phyloP scores from a whole-genome alignment of 257 asterid species.

The Solanum ossicruentum region DNA sequence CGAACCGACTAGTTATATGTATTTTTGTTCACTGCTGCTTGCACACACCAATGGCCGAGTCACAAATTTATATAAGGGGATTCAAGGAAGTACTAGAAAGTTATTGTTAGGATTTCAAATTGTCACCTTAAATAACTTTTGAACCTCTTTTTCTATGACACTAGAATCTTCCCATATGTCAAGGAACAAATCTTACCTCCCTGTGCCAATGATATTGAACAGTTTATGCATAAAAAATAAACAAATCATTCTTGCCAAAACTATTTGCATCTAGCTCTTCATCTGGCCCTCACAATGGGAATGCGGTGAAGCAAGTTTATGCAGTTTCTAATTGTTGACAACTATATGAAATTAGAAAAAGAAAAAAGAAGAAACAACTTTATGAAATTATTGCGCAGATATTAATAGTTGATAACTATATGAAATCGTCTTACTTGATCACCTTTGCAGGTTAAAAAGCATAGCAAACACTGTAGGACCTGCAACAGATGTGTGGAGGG shows the following conservation, averaged over 20 bases:
- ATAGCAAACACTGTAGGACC: conserved; percentile 95
- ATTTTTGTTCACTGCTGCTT: background rate
- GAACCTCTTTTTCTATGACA: background rate
- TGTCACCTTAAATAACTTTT: background rate
- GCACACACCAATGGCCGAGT: background rate
- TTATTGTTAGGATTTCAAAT: background rate
- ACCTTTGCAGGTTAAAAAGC: conserved; percentile 62
- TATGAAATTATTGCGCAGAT: background rate
- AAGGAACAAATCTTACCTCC: background rate
- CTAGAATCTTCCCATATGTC: background rate
- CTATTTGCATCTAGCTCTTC: background rate
- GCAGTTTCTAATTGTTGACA: background rate
- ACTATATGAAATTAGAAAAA: background rate
- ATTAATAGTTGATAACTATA: background rate
- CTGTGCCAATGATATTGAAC: background rate
- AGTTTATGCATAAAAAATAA: background rate
- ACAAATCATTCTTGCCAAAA: background rate
- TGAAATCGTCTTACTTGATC: background rate
- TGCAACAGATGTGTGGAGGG: conserved; percentile 97
- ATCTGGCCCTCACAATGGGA: background rate
- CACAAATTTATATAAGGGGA: background rate
- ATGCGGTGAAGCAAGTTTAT: background rate
- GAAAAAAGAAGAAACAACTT: background rate
- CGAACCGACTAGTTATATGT: background rate
- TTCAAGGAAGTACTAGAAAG: background rate